Base-by-base conservation (phyloP, 129 eudicot species). In the Pulicaria dysenterica region DNA sequence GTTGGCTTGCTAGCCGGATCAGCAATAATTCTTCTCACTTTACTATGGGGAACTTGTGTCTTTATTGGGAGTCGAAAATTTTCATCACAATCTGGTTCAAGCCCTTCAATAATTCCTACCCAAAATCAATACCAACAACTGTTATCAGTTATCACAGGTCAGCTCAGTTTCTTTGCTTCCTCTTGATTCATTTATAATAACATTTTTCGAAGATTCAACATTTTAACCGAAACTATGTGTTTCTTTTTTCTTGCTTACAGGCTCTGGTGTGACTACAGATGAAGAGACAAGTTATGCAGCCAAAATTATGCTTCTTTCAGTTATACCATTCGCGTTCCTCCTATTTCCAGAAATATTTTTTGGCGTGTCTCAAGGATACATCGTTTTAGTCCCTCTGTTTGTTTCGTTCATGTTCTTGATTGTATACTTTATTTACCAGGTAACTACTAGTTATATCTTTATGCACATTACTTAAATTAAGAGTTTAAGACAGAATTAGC, bases 1-100 rank as follows among this genome's bases (percentile, higher is more conserved):
- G 88, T 90, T 11, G 96, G 93, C 5, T 81, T 90, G 67, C 77
- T 90, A 40, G 90, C 93, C 10, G 96, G 96, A 61, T 84, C 96
- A 36, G 78, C 87, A 12, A 87, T 81, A 56, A 77, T 90, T 76
- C 83, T 84, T 67, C 88, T 90, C 38, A 87, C 93, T 3, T 34
- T 87, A 36, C 11, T 90, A 4, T 90, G 93, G 93, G 96, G 96
- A 75, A 90, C 93, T 69, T 90, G 96, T 72, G 74, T 86, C 43
- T 68, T 90, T 16, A 44, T 83, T 11, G 92, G 83, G 13, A 78
- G 85, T 58, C 80, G 61, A 49, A 39, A 73, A 9, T 70, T 70
- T 73, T 12, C 81, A 17, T 58, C 64, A 1, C 31, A 77, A 63
- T 45, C 77, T 11, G 77, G 34, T 17, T 63, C 73, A 64, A 69